Base-by-base conservation (phyloP, 345 rosid species). In the Salix arbutifolia region DNA sequence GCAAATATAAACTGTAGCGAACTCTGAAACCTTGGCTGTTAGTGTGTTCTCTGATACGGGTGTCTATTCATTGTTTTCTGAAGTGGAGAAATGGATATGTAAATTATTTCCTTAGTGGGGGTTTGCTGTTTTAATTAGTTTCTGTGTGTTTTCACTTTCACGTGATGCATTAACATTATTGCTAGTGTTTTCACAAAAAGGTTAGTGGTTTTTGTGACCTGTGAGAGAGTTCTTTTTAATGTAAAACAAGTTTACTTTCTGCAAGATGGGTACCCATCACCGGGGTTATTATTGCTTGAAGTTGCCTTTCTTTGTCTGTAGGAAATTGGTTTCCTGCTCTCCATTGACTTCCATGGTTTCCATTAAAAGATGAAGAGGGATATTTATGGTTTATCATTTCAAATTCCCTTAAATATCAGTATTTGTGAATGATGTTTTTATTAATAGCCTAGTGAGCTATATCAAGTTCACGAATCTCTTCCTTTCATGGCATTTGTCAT, bases 251-350 rank as follows among this genome's bases (percentile, higher is more conserved):
- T 78, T 73, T 79, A 62, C 76, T 31, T 79, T 73, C 21, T 81
- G 80, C 65, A 68, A 68, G 76, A 76, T n/a, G 44, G 76, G 76
- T 80, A 76, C 79, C 74, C 74, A 68, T 23, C 74, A 65, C 67
- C 81, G 71, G 80, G 74, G 71, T 79, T 79, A 81, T 71, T 72
- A 82, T 82, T 71, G 68, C 74, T 62, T 58, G 76, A 71, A 70
- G 26, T 70, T 79, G 62, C 50, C 28, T 75, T 70, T 65, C 16
- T 62, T 14, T 66, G 28, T 44, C 11, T 10, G 48, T 40, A 26
- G 35, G 74, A 71, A 74, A 53, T 44, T 71, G 31, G 30, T 61
- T 61, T 67, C 19, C 4, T 68, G 60, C 69, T 23, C 8, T 9
- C 50, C 33, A 56, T 72, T 72, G 31, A 52, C 37, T 72, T 48